Percentiles rank a stretch among this genome's conserved stretches.
These are phyloP conservation scores for Crucibulum laeve DNA, from an alignment of 768 basidiomycete species.

Conservation along the genomic window DNA sequence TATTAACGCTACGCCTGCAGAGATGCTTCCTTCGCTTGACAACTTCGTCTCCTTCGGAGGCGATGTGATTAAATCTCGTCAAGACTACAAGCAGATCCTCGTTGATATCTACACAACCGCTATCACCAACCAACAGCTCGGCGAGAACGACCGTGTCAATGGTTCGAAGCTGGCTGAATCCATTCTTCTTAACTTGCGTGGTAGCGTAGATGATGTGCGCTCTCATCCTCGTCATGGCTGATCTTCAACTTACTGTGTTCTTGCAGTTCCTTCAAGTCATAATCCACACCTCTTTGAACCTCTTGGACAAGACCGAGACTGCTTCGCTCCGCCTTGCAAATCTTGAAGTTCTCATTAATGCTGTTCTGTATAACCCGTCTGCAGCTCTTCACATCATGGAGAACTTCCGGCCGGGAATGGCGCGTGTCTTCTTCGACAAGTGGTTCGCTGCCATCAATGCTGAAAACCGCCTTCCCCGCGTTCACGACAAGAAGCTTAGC, in stretches of 20 bases:
- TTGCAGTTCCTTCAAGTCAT: constrained; percentile 60
- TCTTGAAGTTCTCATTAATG: constrained; percentile 79
- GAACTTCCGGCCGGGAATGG: constrained; percentile 46
- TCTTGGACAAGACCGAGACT: constrained; percentile 61
- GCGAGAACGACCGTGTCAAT: constrained; percentile 80
- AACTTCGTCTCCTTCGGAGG: constrained; percentile 85
- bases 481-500: constrained; percentile 87
- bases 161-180: constrained; percentile 86
- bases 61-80: constrained; percentile 65
- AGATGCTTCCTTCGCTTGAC: constrained; percentile 85
- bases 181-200: constrained; percentile 73
- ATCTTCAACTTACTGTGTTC: constrained; percentile 2
- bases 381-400: constrained; percentile 78
- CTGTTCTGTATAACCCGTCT: constrained; percentile 78
- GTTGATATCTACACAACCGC: constrained; percentile 81
- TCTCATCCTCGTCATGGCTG: neutral
- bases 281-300: constrained; percentile 53
- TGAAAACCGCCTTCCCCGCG: constrained; percentile 62
- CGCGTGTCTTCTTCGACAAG: constrained; percentile 74
- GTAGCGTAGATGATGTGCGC: constrained; percentile 74
- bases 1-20: constrained; percentile 27
- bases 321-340: constrained; percentile 67
- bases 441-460: constrained; percentile 78
- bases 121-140: constrained; percentile 65
- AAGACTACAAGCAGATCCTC: constrained; percentile 75